A percentile compares a stretch with the other conserved stretches of the same genome.
Evolutionary conservation across 352 stramenopile genomes (phyloP).

Genomic region (Phytophthora tentaculata): DNA sequence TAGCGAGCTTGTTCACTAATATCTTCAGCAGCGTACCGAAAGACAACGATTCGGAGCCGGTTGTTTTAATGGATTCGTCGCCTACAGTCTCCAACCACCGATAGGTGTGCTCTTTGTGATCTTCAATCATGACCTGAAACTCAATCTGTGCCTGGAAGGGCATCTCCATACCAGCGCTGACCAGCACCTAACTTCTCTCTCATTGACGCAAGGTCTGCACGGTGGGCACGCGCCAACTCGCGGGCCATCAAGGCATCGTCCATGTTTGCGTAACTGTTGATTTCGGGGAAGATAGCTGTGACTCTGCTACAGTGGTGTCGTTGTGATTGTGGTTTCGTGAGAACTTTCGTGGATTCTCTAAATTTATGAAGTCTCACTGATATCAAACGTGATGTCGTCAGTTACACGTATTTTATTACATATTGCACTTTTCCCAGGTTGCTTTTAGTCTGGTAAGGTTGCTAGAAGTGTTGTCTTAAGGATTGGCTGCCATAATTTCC

Average conservation of each 20-base stretch:
- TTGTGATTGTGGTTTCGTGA: not conserved
- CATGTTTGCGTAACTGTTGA: slow-evolving; percentile 2
- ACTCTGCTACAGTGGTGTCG: not conserved
- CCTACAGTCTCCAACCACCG: not conserved
- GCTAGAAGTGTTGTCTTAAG: not conserved
- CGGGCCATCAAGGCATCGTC: slow-evolving; percentile 10
- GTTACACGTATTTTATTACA: not conserved
- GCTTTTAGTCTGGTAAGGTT: not conserved
- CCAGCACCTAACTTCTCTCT: not conserved
- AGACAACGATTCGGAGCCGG: not conserved
- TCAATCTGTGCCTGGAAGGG: not conserved
- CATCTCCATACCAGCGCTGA: not conserved
- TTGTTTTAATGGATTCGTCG: not conserved
- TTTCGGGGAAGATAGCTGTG: no score
- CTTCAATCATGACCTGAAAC: not conserved
- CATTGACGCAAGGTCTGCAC: not conserved
- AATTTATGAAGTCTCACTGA: not conserved
- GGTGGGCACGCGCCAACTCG: not conserved
- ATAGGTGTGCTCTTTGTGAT: not conserved
- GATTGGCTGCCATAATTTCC: not conserved
- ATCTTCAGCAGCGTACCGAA: not conserved
- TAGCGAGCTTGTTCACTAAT: not conserved
- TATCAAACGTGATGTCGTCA: not conserved
- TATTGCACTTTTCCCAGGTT: not conserved
- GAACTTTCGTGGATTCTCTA: not conserved